A percentile compares a stretch with the other conserved stretches of the same genome.
phyloP scores from a whole-genome alignment of 305 asterid species.

The Rubia occidens region DNA sequence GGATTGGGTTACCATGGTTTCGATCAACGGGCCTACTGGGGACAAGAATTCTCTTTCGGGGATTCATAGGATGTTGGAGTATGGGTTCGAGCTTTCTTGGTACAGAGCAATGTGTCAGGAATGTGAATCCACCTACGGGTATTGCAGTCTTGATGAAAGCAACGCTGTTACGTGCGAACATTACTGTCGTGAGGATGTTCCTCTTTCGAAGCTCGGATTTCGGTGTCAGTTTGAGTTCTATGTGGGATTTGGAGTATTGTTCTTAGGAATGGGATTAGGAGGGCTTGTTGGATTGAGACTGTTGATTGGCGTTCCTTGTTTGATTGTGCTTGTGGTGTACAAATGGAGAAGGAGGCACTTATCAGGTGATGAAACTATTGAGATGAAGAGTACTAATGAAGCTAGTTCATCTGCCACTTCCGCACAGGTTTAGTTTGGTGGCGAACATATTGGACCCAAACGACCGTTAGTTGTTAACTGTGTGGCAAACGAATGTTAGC shows the following conservation, averaged over 20 bases:
- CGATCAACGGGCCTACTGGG: slow-evolving; percentile 17
- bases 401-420: background rate
- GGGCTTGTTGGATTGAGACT: slow-evolving; percentile 27
- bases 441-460: background rate
- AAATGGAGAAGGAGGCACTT: slow-evolving; percentile 25
- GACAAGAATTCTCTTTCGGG: slow-evolving; percentile 29
- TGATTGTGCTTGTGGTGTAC: slow-evolving; percentile 24
- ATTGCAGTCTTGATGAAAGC: slow-evolving; percentile 31
- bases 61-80: slow-evolving; percentile 36
- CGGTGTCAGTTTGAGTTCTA: slow-evolving; percentile 30
- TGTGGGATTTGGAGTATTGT: background rate
- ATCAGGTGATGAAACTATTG: slow-evolving; percentile 24
- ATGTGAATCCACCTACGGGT: slow-evolving; percentile 31
- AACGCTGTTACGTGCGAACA: slow-evolving; percentile 30
- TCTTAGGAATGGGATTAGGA: slow-evolving; percentile 21
- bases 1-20: slow-evolving; percentile 22
- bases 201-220: slow-evolving; percentile 28
- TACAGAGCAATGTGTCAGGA: slow-evolving; percentile 35
- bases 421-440: background rate
- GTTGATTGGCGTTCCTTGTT: slow-evolving; percentile 26
- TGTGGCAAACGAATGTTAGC: too few relatives aligned
- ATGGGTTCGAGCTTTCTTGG: slow-evolving; percentile 65
- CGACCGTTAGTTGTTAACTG: too few relatives aligned
- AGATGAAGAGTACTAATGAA: slow-evolving; percentile 2
- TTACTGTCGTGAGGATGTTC: slow-evolving; percentile 31